Evolutionary conservation across 371 early-diverging fungal species (phyloP).

Genomic region (Mucor piriformis): DNA sequence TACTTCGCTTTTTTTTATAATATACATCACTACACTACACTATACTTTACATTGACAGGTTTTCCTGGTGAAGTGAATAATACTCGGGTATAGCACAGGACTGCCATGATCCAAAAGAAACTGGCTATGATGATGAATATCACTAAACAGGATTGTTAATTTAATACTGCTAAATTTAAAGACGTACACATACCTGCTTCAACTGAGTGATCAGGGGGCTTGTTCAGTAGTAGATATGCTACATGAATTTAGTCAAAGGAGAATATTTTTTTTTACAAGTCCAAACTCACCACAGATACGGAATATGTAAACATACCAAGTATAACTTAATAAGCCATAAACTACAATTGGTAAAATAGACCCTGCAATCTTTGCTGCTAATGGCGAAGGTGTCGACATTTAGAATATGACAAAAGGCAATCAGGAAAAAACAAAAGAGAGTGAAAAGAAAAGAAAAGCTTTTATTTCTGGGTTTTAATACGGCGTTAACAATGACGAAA

Average conservation of each 20-base stretch:
- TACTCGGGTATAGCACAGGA: slow-evolving; percentile 52
- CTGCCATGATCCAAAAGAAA: slow-evolving; percentile 43
- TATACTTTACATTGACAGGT: slow-evolving; percentile 34
- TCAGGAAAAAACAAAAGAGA: background rate
- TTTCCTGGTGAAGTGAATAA: slow-evolving; percentile 54
- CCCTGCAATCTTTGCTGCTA: slow-evolving; percentile 24
- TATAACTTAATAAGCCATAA: slow-evolving; percentile 39
- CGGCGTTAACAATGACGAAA: background rate
- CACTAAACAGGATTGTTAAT: slow-evolving; percentile 23
- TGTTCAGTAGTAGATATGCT: slow-evolving; percentile 16
- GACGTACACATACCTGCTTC: slow-evolving; percentile 34
- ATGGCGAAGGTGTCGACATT: slow-evolving; percentile 28
- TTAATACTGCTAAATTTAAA: background rate
- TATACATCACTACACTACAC: background rate
- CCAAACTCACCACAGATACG: slow-evolving; percentile 53
- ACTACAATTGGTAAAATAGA: slow-evolving; percentile 40
- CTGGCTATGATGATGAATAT: slow-evolving; percentile 50
- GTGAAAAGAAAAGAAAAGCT: background rate
- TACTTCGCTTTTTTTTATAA: background rate
- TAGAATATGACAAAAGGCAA: background rate
- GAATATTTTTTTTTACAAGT: background rate
- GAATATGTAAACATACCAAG: slow-evolving; percentile 58
- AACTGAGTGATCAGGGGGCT: slow-evolving; percentile 18
- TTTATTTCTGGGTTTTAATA: background rate
- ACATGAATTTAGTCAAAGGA: background rate